These are phyloP conservation scores for Eremothecium cymbalariae DNA, from an alignment of 1,139 yeast genomes.

Conservation along the genomic window DNA sequence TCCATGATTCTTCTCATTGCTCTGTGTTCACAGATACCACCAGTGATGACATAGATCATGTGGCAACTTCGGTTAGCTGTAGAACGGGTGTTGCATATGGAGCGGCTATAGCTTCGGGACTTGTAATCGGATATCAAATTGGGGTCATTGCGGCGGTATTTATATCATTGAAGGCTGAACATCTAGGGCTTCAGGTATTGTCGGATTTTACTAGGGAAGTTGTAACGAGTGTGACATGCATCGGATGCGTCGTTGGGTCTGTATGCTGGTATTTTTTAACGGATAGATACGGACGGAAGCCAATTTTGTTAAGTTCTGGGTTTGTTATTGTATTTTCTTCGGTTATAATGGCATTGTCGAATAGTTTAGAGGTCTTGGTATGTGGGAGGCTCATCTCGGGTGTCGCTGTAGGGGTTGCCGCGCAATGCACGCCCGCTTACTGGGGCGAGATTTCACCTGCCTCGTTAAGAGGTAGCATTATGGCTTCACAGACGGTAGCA, in stretches of 20 bases:
- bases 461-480: conserved; percentile 33
- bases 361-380: conserved; percentile 26
- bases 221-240: conserved; percentile 38
- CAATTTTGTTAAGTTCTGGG: conserved; percentile 34
- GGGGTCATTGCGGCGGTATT: conserved; percentile 39
- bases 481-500: conserved; percentile 37
- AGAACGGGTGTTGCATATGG: conserved; percentile 18
- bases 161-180: conserved; percentile 32
- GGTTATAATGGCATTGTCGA: conserved; percentile 33
- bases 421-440: conserved; percentile 39
- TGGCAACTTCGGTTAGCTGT: conserved; percentile 20
- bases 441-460: conserved; percentile 39
- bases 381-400: conserved; percentile 38
- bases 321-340: conserved; percentile 35
- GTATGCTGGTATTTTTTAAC: conserved; percentile 33
- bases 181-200: conserved; percentile 25
- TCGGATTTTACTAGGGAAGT: conserved; percentile 34
- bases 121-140: conserved; percentile 39
- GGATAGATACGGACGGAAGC: conserved; percentile 35
- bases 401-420: conserved; percentile 38
- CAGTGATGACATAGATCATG: conserved; percentile 25
- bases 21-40: conserved; percentile 26
- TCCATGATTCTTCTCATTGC: conserved; percentile 26
- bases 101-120: conserved; percentile 35
- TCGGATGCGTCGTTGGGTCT: conserved; percentile 40